A percentile compares a stretch with the other conserved stretches of the same genome.
These are phyloP conservation scores for Apiospora rasikravindrae DNA, from an alignment of 2,329 filamentous ascomycete species.

Conservation along the genomic window DNA sequence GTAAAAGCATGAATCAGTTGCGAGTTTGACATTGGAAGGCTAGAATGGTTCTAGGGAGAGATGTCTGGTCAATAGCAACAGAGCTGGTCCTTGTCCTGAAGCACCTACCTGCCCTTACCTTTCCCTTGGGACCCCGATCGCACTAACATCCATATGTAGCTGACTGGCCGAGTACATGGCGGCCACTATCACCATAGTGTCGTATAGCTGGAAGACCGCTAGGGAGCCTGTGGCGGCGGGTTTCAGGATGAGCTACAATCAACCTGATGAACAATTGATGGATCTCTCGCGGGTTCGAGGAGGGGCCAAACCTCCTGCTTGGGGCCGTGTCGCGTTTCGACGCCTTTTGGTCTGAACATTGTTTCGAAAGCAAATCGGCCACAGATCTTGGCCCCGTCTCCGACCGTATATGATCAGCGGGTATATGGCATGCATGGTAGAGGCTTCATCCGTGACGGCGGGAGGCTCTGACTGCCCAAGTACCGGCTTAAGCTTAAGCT, in stretches of 20 bases:
- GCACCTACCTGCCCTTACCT: background rate
- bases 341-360: conserved; percentile 9
- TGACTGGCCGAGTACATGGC: background rate
- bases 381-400: background rate
- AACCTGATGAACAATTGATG: background rate
- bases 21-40: background rate
- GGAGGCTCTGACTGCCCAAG: no score
- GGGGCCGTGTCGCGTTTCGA: conserved; percentile 9
- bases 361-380: background rate
- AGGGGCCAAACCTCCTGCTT: background rate
- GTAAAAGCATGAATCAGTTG: background rate
- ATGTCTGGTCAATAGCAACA: background rate
- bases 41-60: background rate
- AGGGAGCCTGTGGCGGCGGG: background rate
- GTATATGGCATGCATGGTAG: conserved; percentile 4
- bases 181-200: background rate
- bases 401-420: background rate
- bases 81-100: conserved; percentile 12
- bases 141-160: background rate
- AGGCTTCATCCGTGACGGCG: background rate
- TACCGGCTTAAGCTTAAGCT: background rate
- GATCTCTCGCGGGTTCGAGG: background rate
- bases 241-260: conserved; percentile 11
- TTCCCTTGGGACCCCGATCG: background rate
- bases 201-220: background rate